Conservation (phyloP, 371 early-diverging fungal species). For the Mucor mucedo region DNA sequence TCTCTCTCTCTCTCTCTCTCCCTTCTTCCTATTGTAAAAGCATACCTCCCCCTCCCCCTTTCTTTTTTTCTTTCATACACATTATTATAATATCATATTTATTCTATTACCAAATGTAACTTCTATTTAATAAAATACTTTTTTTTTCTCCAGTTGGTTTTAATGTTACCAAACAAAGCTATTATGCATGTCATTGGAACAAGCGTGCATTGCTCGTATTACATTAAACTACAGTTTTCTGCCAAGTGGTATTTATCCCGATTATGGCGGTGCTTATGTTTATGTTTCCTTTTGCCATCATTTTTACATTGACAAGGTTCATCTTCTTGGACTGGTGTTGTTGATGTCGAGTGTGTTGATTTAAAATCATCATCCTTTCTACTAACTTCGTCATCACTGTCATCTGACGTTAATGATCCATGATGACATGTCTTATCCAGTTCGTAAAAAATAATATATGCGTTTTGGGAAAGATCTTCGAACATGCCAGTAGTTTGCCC, state of each 20-base stretch:
- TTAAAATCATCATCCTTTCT: conserved; percentile 6
- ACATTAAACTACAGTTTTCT: conserved; percentile 17
- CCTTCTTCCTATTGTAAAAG: background rate
- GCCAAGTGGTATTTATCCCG: conserved; percentile 7
- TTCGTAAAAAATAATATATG: conserved; percentile 66
- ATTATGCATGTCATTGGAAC: no score
- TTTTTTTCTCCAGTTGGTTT: no score
- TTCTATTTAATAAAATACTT: no score
- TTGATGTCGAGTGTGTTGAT: background rate
- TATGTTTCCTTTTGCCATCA: background rate
- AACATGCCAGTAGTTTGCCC: conserved; percentile 27
- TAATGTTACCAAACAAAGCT: no score
- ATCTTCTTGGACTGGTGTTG: conserved; percentile 8
- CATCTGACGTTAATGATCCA: background rate
- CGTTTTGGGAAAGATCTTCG: conserved; percentile 53
- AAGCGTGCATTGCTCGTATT: background rate
- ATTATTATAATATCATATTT: background rate
- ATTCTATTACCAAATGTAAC: background rate
- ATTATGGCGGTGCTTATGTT: conserved; percentile 9
- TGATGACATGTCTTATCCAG: conserved; percentile 49
- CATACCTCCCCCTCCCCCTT: background rate
- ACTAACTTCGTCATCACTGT: background rate
- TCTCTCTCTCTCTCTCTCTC: background rate
- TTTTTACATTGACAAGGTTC: background rate
- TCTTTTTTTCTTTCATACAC: background rate